These are phyloP conservation scores for Lobosporangium transversale DNA, from an alignment of 192 early-diverging fungal genomes.

Conservation along the genomic window DNA sequence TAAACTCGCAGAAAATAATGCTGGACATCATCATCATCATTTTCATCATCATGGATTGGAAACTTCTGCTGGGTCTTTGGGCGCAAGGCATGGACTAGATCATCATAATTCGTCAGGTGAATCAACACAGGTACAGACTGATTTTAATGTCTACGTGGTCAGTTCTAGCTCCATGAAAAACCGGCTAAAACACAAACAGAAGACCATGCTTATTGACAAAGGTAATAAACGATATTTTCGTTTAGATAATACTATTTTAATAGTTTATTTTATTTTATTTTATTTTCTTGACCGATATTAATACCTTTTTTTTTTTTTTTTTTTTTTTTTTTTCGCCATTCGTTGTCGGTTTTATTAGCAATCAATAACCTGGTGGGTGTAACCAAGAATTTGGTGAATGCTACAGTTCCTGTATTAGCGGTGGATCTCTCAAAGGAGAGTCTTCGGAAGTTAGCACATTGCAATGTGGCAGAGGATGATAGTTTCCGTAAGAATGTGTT, in stretches of 20 bases:
- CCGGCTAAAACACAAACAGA: slow-evolving; percentile 68
- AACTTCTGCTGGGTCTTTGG: slow-evolving; percentile 20
- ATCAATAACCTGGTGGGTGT: slow-evolving; percentile 63
- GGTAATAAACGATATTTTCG: too few species aligned
- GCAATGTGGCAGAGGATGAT: slow-evolving; percentile 69
- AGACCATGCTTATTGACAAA: slow-evolving; percentile 65
- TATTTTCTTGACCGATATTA: background rate
- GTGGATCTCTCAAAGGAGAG: slow-evolving; percentile 71
- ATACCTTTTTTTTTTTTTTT: background rate
- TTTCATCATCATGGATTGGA: slow-evolving; percentile 23
- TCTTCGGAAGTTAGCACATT: slow-evolving; percentile 63
- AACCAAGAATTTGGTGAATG: slow-evolving; percentile 61
- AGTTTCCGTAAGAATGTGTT: slow-evolving; percentile 65
- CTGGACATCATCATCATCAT: slow-evolving; percentile 20
- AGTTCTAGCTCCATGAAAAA: slow-evolving; percentile 54
- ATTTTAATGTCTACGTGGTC: slow-evolving; percentile 61
- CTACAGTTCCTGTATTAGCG: slow-evolving; percentile 68
- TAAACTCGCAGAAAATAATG: slow-evolving; percentile 16
- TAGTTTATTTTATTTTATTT: background rate
- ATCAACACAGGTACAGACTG: slow-evolving; percentile 28
- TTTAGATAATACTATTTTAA: slow-evolving; percentile 43
- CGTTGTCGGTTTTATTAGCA: slow-evolving; percentile 46
- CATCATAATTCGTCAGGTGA: slow-evolving; percentile 50
- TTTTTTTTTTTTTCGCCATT: slow-evolving; percentile 4
- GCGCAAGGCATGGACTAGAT: slow-evolving; percentile 48